Percentiles rank a stretch among this genome's conserved stretches.
Conservation (phyloP, 495 filamentous ascomycete species). For the Aspergillus olivimuriae region DNA sequence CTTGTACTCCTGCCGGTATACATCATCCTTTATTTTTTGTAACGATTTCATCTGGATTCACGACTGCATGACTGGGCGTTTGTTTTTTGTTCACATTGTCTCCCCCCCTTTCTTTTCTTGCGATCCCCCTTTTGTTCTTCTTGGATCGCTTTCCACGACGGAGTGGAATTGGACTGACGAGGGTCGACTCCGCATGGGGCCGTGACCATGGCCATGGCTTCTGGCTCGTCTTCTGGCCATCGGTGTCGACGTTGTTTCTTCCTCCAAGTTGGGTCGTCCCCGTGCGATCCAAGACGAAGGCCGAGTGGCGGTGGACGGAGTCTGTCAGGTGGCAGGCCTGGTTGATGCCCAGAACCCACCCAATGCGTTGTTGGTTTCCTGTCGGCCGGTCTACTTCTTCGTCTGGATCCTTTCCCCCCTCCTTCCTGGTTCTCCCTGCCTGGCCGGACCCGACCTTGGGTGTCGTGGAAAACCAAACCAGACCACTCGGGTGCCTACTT, state of each 20-base stretch:
- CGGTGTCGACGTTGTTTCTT: no score
- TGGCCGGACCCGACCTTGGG: background rate
- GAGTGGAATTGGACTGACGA: slow-evolving; percentile 34
- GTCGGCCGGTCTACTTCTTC: background rate
- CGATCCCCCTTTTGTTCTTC: background rate
- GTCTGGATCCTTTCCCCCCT: no score
- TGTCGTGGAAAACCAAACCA: slow-evolving; percentile 3
- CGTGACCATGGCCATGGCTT: slow-evolving; percentile 10
- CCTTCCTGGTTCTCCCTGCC: no score
- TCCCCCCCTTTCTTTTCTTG: slow-evolving; percentile 6
- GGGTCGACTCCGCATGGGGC: slow-evolving; percentile 26
- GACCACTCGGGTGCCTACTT: background rate
- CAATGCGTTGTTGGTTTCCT: background rate
- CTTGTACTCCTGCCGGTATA: slow-evolving; percentile 27
- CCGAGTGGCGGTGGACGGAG: slow-evolving; percentile 3
- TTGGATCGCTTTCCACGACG: slow-evolving; percentile 18
- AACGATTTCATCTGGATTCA: slow-evolving; percentile 41
- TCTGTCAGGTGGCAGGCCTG: slow-evolving; percentile 6
- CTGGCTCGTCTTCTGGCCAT: slow-evolving; percentile 6
- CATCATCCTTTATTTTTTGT: slow-evolving; percentile 35
- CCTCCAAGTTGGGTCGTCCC: no score
- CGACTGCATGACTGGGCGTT: slow-evolving; percentile 47
- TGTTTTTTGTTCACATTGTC: slow-evolving; percentile 22
- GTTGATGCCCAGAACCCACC: slow-evolving; percentile 9
- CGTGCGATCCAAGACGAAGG: no score